Percentiles rank a stretch among this genome's conserved stretches.
These are phyloP conservation scores for Tetradesmus obliquus DNA, from an alignment of 139 green algal species.

Conservation along the genomic window DNA sequence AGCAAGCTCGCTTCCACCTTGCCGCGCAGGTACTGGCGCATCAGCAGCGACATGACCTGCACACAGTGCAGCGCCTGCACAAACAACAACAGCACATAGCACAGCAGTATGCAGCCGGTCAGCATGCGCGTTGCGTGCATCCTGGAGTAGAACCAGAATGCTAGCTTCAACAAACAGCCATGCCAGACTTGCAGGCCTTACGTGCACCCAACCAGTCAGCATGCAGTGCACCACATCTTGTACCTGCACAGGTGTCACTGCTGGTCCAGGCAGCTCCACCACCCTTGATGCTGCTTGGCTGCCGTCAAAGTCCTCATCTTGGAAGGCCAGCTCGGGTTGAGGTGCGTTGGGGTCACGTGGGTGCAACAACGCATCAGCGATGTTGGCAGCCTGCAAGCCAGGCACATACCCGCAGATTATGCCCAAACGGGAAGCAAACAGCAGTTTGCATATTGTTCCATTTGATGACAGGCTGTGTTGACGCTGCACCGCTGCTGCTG, in stretches of 20 bases:
- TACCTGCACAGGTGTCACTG: conserved; percentile 1
- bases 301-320: conserved; percentile 1
- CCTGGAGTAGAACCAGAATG: neutral
- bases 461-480: neutral
- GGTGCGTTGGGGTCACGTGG: neutral
- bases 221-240: neutral
- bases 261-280: conserved; percentile 23
- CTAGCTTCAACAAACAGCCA: neutral
- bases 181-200: neutral
- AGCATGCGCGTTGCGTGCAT: neutral
- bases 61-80: conserved; percentile 65
- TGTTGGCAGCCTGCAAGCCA: conserved; percentile 27
- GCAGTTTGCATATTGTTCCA: neutral
- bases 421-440: neutral
- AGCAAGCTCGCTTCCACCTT: conserved; percentile 62
- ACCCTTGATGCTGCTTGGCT: neutral
- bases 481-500: neutral
- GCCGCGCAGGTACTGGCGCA: conserved; percentile 74
- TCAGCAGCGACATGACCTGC: conserved; percentile 72
- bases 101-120: neutral
- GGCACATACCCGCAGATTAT: neutral
- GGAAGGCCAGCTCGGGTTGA: neutral
- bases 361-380: conserved; percentile 8
- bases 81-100: neutral
- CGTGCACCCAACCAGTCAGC: neutral